Evolutionary conservation across 2,329 filamentous ascomycete genomes (phyloP), one percentile per base, ranked within the genome.

Genomic region (Ceratocystis huliohia): DNA sequence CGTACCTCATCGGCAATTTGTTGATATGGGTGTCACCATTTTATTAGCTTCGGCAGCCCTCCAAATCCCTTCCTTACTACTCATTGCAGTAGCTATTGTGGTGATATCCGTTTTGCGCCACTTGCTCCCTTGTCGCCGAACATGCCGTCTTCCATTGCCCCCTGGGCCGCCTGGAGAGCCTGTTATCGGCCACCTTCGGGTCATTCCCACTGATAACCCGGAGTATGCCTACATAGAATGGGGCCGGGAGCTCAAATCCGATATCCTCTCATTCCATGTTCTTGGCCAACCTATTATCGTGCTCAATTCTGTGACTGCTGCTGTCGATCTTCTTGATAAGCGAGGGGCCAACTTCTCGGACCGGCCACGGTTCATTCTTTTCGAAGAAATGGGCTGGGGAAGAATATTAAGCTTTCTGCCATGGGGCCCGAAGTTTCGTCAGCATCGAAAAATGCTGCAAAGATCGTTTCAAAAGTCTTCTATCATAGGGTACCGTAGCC

Each of bases 231-330:
- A 74, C 65, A 72, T 73, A 67, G 66, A 67, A 48, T 73, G 72
- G 72, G 72, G 71, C 1, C 67, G 71, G 13, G 67, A 74, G 88
- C 75, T 88, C 88, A 74, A 84, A 1, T 74, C 76, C 56, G 76
- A 78, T 61, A 75, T 78, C 0, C 75, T 78, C 15, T 78, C 76
- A 67, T 74, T 78, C 15, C 76, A 78, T 64, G 71, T 78, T 28
- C 76, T 76, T 0, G 75, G 76, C 2, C 78, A 75, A 0, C 75
- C 76, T 0, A 78, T 77, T 6, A 76, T 79, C 63, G 70, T 78
- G 6, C 71, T 79, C 1, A 77, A 76, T 0, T 78, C 77, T 0
- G 77, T 76, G 0, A 74, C 76, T 53, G 75, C 76, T 1, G 77
- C 76, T 0, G 78, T 76, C 75, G 77, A 78, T 45, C 72, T 79